Evolutionary conservation across 192 early-diverging fungal genomes (phyloP).

Genomic region (Entomortierella parvispora): DNA sequence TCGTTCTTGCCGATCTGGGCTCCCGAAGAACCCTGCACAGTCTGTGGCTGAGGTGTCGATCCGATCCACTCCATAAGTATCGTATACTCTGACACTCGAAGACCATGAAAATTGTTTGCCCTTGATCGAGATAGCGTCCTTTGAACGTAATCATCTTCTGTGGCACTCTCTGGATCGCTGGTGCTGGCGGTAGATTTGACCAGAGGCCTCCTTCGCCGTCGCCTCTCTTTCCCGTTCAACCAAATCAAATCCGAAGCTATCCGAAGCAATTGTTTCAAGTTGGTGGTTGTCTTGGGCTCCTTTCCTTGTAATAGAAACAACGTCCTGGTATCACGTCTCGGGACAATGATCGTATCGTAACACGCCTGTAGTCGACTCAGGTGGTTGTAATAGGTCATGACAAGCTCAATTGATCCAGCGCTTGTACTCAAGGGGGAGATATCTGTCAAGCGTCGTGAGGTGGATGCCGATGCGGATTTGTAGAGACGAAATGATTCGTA

Average conservation of each 20-base stretch:
- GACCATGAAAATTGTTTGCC: conserved; percentile 19
- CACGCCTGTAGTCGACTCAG: conserved; percentile 19
- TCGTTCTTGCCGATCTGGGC: not conserved
- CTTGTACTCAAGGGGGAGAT: too few relatives aligned
- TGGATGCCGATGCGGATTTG: not conserved
- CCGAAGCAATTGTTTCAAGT: conserved; percentile 25
- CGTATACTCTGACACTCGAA: conserved; percentile 36
- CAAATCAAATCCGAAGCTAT: conserved; percentile 40
- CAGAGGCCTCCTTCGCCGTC: not conserved
- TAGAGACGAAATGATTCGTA: conserved; percentile 12
- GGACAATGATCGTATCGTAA: conserved; percentile 20
- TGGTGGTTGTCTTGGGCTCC: conserved; percentile 21
- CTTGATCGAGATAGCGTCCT: too few relatives aligned
- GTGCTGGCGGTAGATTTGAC: not conserved
- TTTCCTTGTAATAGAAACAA: conserved; percentile 31
- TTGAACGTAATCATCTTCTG: not conserved
- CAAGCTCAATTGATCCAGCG: not conserved
- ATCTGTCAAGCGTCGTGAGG: not conserved
- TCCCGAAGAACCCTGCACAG: too few relatives aligned
- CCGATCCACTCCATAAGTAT: conserved; percentile 43
- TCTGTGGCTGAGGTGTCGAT: not conserved
- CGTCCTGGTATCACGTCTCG: conserved; percentile 22
- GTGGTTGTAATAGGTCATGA: conserved; percentile 13
- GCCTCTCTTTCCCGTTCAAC: conserved; percentile 37
- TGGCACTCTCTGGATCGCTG: not conserved